phyloP scores from a whole-genome alignment of 2,329 filamentous ascomycete species.

The Calonectria henricotiae region DNA sequence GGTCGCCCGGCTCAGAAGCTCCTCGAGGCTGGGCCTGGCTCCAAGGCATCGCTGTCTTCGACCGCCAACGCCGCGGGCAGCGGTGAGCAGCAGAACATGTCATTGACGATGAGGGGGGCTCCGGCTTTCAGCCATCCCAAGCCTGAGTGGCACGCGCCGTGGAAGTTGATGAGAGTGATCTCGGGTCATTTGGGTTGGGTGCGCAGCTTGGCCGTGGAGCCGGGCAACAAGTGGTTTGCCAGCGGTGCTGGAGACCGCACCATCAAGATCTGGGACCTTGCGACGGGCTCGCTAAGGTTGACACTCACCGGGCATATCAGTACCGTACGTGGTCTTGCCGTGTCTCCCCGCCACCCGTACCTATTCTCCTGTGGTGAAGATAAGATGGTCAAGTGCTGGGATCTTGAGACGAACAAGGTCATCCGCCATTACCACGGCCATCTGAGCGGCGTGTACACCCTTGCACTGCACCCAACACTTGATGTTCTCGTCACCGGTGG shows the following conservation, averaged over 20 bases:
- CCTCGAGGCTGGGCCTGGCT: conserved; percentile 57
- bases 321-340: conserved; percentile 91
- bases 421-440: conserved; percentile 98
- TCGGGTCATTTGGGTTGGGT: conserved; percentile 98
- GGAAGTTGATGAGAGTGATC: conserved; percentile 98
- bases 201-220: conserved; percentile 89
- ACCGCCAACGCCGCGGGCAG: conserved; percentile 50
- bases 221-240: conserved; percentile 97
- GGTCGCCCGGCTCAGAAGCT: conserved; percentile 57
- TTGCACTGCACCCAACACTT: conserved; percentile 93
- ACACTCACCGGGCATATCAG: conserved; percentile 96
- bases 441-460: conserved; percentile 93
- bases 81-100: conserved; percentile 53
- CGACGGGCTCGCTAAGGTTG: conserved; percentile 85
- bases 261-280: conserved; percentile 99
- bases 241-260: conserved; percentile 95
- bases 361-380: conserved; percentile 98
- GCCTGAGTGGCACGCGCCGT: conserved; percentile 97
- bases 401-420: conserved; percentile 99
- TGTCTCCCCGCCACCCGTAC: conserved; percentile 95
- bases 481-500: conserved; percentile 97
- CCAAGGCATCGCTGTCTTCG: conserved; percentile 61
- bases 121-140: conserved; percentile 67
- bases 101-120: conserved; percentile 54
- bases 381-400: conserved; percentile 99